Conservation (phyloP, 495 filamentous ascomycete genomes). For the Jackrogersella multiformis region DNA sequence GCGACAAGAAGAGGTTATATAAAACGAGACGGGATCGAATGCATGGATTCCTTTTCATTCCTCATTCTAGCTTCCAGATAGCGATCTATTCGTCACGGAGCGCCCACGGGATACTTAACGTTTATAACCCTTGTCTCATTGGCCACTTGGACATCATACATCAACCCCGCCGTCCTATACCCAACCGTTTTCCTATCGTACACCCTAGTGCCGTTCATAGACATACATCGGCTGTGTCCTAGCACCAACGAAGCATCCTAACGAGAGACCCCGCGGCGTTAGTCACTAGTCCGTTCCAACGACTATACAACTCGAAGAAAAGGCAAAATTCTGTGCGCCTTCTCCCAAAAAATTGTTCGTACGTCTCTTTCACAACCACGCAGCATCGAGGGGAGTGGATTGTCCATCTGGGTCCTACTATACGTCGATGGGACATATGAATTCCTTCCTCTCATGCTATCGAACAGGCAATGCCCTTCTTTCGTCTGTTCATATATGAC, state of each 20-base stretch:
- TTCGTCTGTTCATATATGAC: background rate
- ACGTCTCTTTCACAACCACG: slow-evolving; percentile 2
- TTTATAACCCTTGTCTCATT: slow-evolving; percentile 20
- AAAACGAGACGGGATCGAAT: slow-evolving; percentile 41
- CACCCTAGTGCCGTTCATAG: slow-evolving; percentile 10
- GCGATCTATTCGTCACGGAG: slow-evolving; percentile 28
- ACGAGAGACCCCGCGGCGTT: slow-evolving; percentile 2
- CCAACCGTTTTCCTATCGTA: slow-evolving; percentile 5
- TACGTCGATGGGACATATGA: background rate
- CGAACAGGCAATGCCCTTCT: background rate
- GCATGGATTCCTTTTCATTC: slow-evolving; percentile 31
- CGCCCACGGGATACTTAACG: slow-evolving; percentile 13
- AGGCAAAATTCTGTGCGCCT: too few species aligned
- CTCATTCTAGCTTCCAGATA: slow-evolving; percentile 27
- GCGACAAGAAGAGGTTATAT: slow-evolving; percentile 24
- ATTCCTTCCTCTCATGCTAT: slow-evolving; percentile 1
- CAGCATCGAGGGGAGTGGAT: background rate
- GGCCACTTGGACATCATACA: slow-evolving; percentile 17
- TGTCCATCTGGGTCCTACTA: slow-evolving; percentile 25
- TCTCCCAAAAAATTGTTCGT: slow-evolving; percentile 24
- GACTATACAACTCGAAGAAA: slow-evolving; percentile 6
- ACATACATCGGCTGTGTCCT: slow-evolving; percentile 3
- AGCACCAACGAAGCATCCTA: slow-evolving; percentile 5
- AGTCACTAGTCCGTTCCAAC: background rate
- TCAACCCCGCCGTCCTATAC: slow-evolving; percentile 20